Conservation (phyloP, 106 monocot genomes). For the Agapanthus africanus region DNA sequence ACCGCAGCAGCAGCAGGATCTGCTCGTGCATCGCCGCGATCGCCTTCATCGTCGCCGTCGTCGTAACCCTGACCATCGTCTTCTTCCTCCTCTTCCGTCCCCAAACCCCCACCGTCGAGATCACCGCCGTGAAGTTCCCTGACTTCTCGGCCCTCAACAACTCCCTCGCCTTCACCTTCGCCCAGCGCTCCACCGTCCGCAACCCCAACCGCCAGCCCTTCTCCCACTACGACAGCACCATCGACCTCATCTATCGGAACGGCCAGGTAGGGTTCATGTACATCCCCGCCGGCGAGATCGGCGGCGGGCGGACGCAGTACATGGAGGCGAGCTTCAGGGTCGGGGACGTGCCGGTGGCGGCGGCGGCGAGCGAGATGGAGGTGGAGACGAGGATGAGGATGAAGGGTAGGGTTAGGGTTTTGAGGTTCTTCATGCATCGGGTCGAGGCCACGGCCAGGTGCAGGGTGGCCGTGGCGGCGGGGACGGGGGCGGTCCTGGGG, state of each 20-base stretch:
- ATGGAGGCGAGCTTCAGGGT: conserved; percentile 52
- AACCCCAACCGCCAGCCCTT: conserved; percentile 38
- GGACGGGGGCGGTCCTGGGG: no score
- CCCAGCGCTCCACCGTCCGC: conserved; percentile 25
- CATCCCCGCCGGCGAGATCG: conserved; percentile 46
- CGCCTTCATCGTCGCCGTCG: conserved; percentile 10
- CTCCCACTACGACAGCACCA: conserved; percentile 37
- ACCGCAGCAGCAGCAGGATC: no score
- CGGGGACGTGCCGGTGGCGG: conserved; percentile 9
- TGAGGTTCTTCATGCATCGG: conserved; percentile 46
- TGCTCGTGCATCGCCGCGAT: conserved; percentile 26
- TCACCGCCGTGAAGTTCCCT: conserved; percentile 24
- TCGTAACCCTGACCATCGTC: background rate
- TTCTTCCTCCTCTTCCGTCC: conserved; percentile 38
- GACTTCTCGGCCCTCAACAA: conserved; percentile 14
- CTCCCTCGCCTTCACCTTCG: conserved; percentile 24
- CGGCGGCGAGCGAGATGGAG: conserved; percentile 3
- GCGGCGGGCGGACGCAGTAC: conserved; percentile 36
- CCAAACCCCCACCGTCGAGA: conserved; percentile 16
- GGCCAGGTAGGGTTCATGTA: conserved; percentile 32
- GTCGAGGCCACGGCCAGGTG: conserved; percentile 35
- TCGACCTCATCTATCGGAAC: conserved; percentile 25
- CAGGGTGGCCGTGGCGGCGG: no score
- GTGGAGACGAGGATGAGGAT: conserved; percentile 48
- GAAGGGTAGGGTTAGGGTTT: conserved; percentile 45